phyloP scores from a whole-genome alignment of 2,329 filamentous ascomycete genomes.

The Orbilia oligospora region DNA sequence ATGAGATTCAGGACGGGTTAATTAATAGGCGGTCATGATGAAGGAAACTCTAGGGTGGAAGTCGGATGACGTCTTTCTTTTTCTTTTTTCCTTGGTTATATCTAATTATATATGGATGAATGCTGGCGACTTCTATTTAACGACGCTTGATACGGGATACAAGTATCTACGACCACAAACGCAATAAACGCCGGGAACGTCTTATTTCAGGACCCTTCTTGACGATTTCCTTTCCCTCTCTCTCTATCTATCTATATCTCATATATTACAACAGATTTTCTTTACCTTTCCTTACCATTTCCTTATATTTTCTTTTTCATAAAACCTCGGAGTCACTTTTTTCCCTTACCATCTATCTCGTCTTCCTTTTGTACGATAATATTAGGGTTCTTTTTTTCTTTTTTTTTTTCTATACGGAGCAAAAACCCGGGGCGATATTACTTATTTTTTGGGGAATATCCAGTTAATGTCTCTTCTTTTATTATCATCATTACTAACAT shows the following conservation, averaged over 20 bases:
- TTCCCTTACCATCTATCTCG: conserved; percentile 11
- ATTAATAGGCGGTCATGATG: conserved; percentile 15
- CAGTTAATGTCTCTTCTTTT: conserved; percentile 22
- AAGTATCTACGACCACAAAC: conserved; percentile 26
- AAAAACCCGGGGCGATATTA: conserved; percentile 8
- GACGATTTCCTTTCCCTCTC: conserved; percentile 23
- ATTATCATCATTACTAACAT: background rate
- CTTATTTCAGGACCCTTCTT: conserved; percentile 5
- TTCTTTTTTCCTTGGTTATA: conserved; percentile 21
- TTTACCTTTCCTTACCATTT: conserved; percentile 6
- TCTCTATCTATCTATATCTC: conserved; percentile 18
- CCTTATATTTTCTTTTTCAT: conserved; percentile 8
- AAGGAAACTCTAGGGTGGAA: background rate
- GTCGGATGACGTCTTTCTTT: conserved; percentile 1
- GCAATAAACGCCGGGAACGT: conserved; percentile 26
- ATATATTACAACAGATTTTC: background rate
- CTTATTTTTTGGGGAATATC: background rate
- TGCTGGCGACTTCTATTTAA: conserved; percentile 18
- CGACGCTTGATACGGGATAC: conserved; percentile 38
- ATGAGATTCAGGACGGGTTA: conserved; percentile 38
- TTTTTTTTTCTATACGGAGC: conserved; percentile 7
- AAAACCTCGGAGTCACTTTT: conserved; percentile 23
- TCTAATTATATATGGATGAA: conserved; percentile 3
- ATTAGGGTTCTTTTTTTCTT: conserved; percentile 9
- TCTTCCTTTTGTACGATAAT: conserved; percentile 28